Conservation (phyloP, 139 green algal genomes). For the Chlorella vulgaris region DNA sequence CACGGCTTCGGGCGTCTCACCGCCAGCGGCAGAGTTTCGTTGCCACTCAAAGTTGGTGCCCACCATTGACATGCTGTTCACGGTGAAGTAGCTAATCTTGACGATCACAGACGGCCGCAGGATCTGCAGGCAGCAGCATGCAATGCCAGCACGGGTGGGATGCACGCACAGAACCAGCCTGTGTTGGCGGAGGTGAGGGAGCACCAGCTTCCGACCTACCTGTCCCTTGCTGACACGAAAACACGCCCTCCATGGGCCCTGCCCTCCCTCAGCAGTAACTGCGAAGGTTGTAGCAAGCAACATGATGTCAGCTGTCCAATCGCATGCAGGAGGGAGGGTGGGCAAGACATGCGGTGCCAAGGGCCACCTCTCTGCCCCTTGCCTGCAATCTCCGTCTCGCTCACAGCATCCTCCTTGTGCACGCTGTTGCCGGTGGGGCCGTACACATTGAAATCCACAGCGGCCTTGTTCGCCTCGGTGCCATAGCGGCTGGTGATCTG, state of each 20-base stretch:
- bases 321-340: background rate
- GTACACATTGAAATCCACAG: constrained; percentile 43
- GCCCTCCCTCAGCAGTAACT: constrained; percentile 28
- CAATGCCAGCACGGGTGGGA: background rate
- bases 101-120: constrained; percentile 52
- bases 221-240: constrained; percentile 43
- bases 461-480: constrained; percentile 41
- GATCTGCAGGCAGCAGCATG: constrained; percentile 9
- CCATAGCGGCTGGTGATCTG: constrained; percentile 49
- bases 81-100: constrained; percentile 48
- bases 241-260: constrained; percentile 48
- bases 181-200: too few species aligned
- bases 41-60: constrained; percentile 46
- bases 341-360: background rate
- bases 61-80: constrained; percentile 45
- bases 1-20: background rate
- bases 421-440: constrained; percentile 33
- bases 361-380: background rate
- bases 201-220: background rate
- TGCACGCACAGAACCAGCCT: background rate
- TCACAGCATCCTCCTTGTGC: constrained; percentile 32
- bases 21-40: background rate
- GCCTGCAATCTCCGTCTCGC: constrained; percentile 39
- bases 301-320: background rate
- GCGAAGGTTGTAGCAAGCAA: background rate